A percentile compares a stretch with the other conserved stretches of the same genome.
phyloP scores from a whole-genome alignment of 2,329 filamentous ascomycete species.

The Leptographium galeiforme region DNA sequence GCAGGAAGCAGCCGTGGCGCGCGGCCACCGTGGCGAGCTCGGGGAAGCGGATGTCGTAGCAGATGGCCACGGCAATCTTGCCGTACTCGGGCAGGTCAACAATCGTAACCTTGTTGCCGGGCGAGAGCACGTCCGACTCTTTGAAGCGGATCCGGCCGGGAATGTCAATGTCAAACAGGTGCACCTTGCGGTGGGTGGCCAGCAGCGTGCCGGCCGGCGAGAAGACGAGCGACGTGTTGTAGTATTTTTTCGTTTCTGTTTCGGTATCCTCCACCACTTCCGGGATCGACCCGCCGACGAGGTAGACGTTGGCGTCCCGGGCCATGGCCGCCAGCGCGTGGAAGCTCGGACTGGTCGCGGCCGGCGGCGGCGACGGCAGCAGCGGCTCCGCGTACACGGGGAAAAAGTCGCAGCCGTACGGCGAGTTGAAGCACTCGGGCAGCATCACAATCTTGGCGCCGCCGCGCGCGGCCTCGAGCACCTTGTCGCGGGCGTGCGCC shows the following conservation, averaged over 20 bases:
- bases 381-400: slow-evolving; percentile 83
- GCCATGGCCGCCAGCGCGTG: slow-evolving; percentile 74
- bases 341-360: slow-evolving; percentile 65
- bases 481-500: slow-evolving; percentile 62
- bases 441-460: slow-evolving; percentile 83
- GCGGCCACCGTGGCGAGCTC: slow-evolving; percentile 85
- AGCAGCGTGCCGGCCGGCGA: slow-evolving; percentile 63
- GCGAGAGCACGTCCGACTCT: slow-evolving; percentile 77
- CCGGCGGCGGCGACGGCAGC: slow-evolving; percentile 57
- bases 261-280: slow-evolving; percentile 44
- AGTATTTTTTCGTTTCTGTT: slow-evolving; percentile 53
- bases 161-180: slow-evolving; percentile 96
- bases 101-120: slow-evolving; percentile 74
- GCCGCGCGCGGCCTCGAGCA: slow-evolving; percentile 60
- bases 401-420: slow-evolving; percentile 86
- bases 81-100: slow-evolving; percentile 83
- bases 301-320: slow-evolving; percentile 61
- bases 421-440: slow-evolving; percentile 98
- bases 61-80: slow-evolving; percentile 77
- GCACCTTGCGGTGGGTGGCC: slow-evolving; percentile 83
- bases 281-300: slow-evolving; percentile 87
- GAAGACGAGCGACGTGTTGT: slow-evolving; percentile 86
- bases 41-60: slow-evolving; percentile 95
- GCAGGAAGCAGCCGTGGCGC: slow-evolving; percentile 69
- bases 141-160: slow-evolving; percentile 86